phyloP scores from a whole-genome alignment of 176 grass and related monocot genomes.

The Hordeum marinum region DNA sequence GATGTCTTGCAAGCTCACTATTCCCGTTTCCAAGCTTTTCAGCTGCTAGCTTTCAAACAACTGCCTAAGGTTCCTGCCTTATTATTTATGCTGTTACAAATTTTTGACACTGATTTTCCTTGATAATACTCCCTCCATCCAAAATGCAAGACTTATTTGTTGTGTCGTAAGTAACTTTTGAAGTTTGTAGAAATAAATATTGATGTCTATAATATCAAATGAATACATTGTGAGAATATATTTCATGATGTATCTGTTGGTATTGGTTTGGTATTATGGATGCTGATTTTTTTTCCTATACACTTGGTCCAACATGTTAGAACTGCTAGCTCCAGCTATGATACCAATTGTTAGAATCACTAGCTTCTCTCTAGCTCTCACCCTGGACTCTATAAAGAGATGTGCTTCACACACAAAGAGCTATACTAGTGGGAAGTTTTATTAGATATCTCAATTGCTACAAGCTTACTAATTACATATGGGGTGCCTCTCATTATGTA shows the following conservation, averaged over 20 bases:
- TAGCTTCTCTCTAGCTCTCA: too few species aligned
- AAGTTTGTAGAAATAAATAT: not conserved
- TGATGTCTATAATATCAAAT: not conserved
- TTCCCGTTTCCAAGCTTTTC: constrained; percentile 83
- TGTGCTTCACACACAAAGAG: too few species aligned
- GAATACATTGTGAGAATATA: not conserved
- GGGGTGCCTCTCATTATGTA: too few species aligned
- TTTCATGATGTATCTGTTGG: not conserved
- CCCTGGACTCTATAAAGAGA: too few species aligned
- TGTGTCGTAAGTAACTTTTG: not conserved
- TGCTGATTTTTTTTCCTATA: not conserved
- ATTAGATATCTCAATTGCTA: too few species aligned
- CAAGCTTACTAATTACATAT: too few species aligned
- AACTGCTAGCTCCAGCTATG: too few species aligned
- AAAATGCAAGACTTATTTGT: not conserved
- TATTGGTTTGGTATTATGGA: not conserved
- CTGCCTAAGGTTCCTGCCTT: constrained; percentile 69
- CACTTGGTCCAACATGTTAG: not conserved
- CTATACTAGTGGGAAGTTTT: too few species aligned
- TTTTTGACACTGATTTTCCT: constrained; percentile 14
- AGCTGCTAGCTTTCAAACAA: constrained; percentile 91
- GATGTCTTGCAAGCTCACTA: constrained; percentile 87
- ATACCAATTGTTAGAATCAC: too few species aligned
- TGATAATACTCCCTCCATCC: not conserved
- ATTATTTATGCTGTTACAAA: constrained; percentile 1